phyloP scores from a whole-genome alignment of 2,329 filamentous ascomycete species.

The Myrmaecium sp. region DNA sequence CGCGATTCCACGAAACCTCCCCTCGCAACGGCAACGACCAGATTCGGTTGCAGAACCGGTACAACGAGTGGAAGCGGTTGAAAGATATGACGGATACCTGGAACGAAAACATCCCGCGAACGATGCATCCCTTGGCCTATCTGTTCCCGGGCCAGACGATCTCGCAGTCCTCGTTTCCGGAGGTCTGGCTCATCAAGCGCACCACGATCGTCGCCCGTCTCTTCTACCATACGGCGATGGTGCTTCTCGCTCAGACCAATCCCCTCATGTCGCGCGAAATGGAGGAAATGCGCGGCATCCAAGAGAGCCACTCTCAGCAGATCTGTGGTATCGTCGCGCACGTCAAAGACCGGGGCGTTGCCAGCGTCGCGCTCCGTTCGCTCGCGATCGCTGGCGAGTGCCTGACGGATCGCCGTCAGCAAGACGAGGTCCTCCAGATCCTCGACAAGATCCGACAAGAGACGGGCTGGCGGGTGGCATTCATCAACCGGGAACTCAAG shows the following conservation, averaged over 20 bases:
- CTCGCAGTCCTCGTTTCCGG: constrained; percentile 62
- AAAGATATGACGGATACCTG: constrained; percentile 70
- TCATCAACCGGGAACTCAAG: constrained; percentile 56
- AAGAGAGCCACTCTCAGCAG: constrained; percentile 60
- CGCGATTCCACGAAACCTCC: constrained; percentile 41
- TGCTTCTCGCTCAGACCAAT: constrained; percentile 63
- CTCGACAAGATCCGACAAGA: constrained; percentile 58
- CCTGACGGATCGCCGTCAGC: constrained; percentile 51
- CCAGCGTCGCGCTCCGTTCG: constrained; percentile 62
- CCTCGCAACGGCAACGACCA: constrained; percentile 45
- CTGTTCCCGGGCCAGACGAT: constrained; percentile 49
- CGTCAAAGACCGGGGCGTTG: constrained; percentile 64
- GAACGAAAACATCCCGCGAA: constrained; percentile 61
- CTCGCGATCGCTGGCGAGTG: constrained; percentile 62
- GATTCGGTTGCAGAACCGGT: constrained; percentile 43
- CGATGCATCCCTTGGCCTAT: constrained; percentile 76
- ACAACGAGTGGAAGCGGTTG: constrained; percentile 63
- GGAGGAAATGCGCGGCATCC: constrained; percentile 52
- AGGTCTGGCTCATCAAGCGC: constrained; percentile 76
- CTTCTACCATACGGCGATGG: constrained; percentile 78
- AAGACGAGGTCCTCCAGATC: constrained; percentile 64
- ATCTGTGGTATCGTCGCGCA: constrained; percentile 84
- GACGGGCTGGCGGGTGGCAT: constrained; percentile 62
- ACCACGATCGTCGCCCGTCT: constrained; percentile 66
- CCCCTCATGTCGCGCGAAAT: constrained; percentile 46